Base-by-base conservation (phyloP, 2,329 filamentous ascomycete species). In the Coccinonectria pachysandricola region DNA sequence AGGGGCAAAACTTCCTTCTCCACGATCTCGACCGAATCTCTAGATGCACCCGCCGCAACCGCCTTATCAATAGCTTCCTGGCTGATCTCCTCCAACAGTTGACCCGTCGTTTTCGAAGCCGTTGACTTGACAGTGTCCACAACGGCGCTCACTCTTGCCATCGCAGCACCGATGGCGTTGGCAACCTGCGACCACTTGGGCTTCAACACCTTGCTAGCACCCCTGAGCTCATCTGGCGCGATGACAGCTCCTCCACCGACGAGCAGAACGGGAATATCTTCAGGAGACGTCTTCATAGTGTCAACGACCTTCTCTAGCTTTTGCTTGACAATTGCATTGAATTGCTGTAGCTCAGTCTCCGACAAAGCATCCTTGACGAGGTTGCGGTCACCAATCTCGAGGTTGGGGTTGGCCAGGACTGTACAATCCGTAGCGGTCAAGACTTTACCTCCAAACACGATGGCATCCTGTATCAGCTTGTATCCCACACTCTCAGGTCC, bases 151-250 rank as follows among this genome's bases (percentile, higher is more conserved):
- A 78, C 70, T 19, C 68, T 56, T 2, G 72, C 70, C 31, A 71
- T 74, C 1, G 74, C 73, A 7, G 73, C 74, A 2, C 74, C 74
- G 7, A 79, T 72, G 0, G 74, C 74, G 40, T 79, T 79, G 7
- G 75, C 74, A 2, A 78, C 69, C 3, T 62, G 64, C 2, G 69
- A 65, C 55, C 62, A 74, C 20, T 61, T 52, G 0, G 71, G 71
- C 35, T 67, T 71, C 22, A 74, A 48, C 2, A 77, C 66, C 16
- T 52, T 56, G 32, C 65, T 70, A 7, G 71, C 71, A 2, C 72
- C 72, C 16, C 54, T 52, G 0, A 78, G 53, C n/a, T 60, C 47
- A 18, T 68, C 56, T 0, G 71, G 71, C 0, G 68, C 65, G 21
- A 78, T 60, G 7, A 77, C 56, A 1, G 72, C 69, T 4, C 75